A percentile compares a stretch with the other conserved stretches of the same genome.
Conservation (phyloP, 2,329 filamentous ascomycete genomes). For the Paracamarosporium sp. region DNA sequence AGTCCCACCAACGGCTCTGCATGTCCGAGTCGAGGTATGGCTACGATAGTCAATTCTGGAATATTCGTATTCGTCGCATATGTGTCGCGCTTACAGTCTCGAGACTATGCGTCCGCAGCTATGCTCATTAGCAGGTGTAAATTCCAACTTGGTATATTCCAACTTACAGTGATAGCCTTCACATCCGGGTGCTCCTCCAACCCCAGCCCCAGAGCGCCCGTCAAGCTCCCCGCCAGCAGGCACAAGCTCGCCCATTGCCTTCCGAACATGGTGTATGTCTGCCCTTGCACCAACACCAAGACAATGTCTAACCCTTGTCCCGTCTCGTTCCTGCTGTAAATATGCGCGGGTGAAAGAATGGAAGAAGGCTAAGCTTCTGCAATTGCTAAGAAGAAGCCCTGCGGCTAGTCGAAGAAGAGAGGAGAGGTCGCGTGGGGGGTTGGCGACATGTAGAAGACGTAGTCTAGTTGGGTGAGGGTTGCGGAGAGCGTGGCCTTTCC, state of each 20-base stretch:
- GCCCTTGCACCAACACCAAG: conserved; percentile 16
- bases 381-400: conserved; percentile 24
- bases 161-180: conserved; percentile 70
- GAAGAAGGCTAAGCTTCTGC: conserved; percentile 32
- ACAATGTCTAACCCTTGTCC: conserved; percentile 3
- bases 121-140: conserved; percentile 31
- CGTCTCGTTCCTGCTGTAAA: neutral
- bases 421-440: conserved; percentile 24
- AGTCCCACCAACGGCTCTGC: conserved; percentile 99
- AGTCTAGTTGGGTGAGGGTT: conserved; percentile 12
- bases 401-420: conserved; percentile 33
- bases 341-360: conserved; percentile 30
- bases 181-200: conserved; percentile 56
- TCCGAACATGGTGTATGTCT: conserved; percentile 39
- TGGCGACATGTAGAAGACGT: conserved; percentile 32
- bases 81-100: conserved; percentile 67
- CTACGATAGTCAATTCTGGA: conserved; percentile 53
- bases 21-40: conserved; percentile 98
- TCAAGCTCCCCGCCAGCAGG: conserved; percentile 47
- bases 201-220: conserved; percentile 36
- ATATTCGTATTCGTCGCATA: neutral
- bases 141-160: conserved; percentile 7
- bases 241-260: conserved; percentile 44
- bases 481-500: conserved; percentile 43
- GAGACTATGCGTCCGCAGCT: conserved; percentile 89